Percentiles rank a stretch among this genome's conserved stretches.
These are phyloP conservation scores for Rhizoclosmatium sp. DNA, from an alignment of 192 early-diverging fungal genomes.

Conservation along the genomic window DNA sequence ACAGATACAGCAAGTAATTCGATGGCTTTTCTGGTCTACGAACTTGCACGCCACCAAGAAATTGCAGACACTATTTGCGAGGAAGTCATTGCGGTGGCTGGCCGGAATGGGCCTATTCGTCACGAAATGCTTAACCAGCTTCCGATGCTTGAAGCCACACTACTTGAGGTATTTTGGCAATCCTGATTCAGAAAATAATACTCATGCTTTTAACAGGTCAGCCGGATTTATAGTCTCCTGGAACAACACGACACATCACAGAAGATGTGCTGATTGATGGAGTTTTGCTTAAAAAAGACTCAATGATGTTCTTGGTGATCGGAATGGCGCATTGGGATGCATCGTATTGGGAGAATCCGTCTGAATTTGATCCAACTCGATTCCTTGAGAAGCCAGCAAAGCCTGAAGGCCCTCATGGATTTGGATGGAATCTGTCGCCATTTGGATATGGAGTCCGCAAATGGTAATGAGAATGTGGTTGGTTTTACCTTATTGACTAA, in stretches of 20 bases:
- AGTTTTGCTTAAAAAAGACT: neutral
- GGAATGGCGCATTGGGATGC: neutral
- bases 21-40: constrained; percentile 12
- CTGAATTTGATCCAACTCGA: neutral
- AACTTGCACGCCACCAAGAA: constrained; percentile 8
- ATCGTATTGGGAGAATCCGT: neutral
- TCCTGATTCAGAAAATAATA: too few relatives aligned
- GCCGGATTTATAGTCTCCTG: too few relatives aligned
- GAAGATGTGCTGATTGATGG: neutral
- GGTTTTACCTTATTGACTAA: neutral
- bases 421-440: neutral
- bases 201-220: too few relatives aligned
- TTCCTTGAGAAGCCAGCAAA: neutral
- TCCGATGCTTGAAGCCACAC: neutral
- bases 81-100: neutral
- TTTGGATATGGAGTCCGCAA: constrained; percentile 18
- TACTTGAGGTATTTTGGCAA: too few relatives aligned
- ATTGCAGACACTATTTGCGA: neutral
- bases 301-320: neutral
- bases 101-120: neutral
- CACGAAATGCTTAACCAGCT: neutral
- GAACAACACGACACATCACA: neutral
- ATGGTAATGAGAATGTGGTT: neutral
- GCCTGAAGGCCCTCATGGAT: neutral
- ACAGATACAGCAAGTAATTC: constrained; percentile 13